Evolutionary conservation across 2,329 filamentous ascomycete genomes (phyloP).

Genomic region (Huntiella savannae): DNA sequence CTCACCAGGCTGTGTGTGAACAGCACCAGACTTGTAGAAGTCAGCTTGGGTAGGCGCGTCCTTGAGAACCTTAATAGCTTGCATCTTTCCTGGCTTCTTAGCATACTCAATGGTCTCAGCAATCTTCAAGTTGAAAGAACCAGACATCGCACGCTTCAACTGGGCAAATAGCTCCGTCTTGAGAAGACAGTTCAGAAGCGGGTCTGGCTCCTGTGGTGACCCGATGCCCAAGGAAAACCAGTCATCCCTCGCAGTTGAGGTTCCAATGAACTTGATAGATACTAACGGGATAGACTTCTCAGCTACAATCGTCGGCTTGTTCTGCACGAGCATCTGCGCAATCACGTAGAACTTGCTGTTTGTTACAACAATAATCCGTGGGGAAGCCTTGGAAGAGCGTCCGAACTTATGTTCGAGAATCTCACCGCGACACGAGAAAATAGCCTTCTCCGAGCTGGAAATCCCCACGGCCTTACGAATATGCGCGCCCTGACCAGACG

Average conservation of each 20-base stretch:
- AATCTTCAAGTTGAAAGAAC: slow-evolving; percentile 65
- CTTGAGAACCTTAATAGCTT: slow-evolving; percentile 74
- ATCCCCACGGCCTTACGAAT: slow-evolving; percentile 60
- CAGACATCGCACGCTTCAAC: slow-evolving; percentile 60
- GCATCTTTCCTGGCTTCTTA: slow-evolving; percentile 91
- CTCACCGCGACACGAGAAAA: slow-evolving; percentile 87
- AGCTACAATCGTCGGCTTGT: slow-evolving; percentile 59
- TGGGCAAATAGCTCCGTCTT: slow-evolving; percentile 97
- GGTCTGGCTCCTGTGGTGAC: slow-evolving; percentile 81
- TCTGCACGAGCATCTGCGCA: slow-evolving; percentile 63
- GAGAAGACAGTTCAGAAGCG: slow-evolving; percentile 79
- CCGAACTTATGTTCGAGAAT: slow-evolving; percentile 87
- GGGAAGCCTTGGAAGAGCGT: slow-evolving; percentile 81
- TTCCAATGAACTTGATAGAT: slow-evolving; percentile 71
- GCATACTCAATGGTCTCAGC: slow-evolving; percentile 80
- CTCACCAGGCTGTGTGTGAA: slow-evolving; percentile 76
- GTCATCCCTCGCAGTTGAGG: slow-evolving; percentile 71
- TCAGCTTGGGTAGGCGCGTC: slow-evolving; percentile 63
- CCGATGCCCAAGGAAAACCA: slow-evolving; percentile 90
- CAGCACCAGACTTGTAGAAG: slow-evolving; percentile 79
- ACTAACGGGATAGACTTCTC: slow-evolving; percentile 71
- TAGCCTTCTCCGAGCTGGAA: slow-evolving; percentile 48
- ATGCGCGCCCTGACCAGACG: slow-evolving; percentile 59
- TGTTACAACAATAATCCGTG: slow-evolving; percentile 69
- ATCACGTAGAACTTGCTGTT: slow-evolving; percentile 77